Evolutionary conservation across 495 filamentous ascomycete species (phyloP), one percentile per base, ranked within the genome.

Genomic region (Penicillium verhagenii): DNA sequence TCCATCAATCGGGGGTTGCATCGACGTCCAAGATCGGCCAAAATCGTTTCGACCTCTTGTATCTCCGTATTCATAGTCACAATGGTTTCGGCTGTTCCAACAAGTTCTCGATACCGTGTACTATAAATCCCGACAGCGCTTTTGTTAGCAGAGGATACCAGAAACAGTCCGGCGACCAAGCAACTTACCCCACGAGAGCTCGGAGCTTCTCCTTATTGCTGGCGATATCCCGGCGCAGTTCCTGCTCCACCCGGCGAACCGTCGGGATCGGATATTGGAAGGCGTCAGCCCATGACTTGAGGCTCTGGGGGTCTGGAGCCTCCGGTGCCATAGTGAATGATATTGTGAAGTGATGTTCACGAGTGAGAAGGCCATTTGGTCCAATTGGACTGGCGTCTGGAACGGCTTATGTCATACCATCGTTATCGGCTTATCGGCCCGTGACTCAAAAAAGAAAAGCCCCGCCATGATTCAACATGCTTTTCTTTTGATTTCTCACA

Each of bases 71-170:
- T 86, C 92, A 98, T 97, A 45, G 84, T 79, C 24, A 97, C 85
- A 62, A 98, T 98, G 21, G 85, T 83, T 66, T 96, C 92, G 25
- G 94, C 94, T 1, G 95, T 97, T 43, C 89, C 89, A 18, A 98
- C 84, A 10, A 97, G 83, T 57, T 96, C 90, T 64, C 94, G 85
- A 70, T 98, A 98, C 67, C 90, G 88, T 52, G 82, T 89, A n/a
- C 86, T 88, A 60, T 7, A 58, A 8, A 18, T 14, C 18, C 31
- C 24, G 3, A 47, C 23, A 53, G 35, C 37, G 42, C 19, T n/a
- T n/a, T n/a, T 20, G 25, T 69, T 59, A 65, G 63, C 40, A 37
- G 14, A n/a, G 4, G 7, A 10, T 43, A 31, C 14, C 5, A 33
- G 14, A 13, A 44, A 20, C 10, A 50, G 20, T 9, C 21, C 24